Evolutionary conservation across 768 basidiomycete species (phyloP).

Genomic region (Phaeotremella skinneri): DNA sequence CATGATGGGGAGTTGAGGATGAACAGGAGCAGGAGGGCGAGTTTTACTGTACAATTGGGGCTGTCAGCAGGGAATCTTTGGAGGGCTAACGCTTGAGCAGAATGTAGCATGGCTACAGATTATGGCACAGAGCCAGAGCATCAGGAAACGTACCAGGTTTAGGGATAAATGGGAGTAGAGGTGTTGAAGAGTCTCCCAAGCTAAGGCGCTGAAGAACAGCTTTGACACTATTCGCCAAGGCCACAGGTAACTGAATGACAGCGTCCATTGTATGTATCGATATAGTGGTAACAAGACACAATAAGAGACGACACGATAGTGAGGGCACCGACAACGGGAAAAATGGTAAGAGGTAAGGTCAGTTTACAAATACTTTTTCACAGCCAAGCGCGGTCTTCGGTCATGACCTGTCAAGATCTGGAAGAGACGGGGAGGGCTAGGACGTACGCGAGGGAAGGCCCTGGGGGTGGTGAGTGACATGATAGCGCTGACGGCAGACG

Average conservation of each 20-base stretch:
- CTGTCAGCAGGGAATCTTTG: neutral
- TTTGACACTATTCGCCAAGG: neutral
- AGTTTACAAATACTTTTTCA: no score
- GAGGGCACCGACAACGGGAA: no score
- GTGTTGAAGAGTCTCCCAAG: conserved; percentile 14
- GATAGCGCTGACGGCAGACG: no score
- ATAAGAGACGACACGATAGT: no score
- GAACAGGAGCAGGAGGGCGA: conserved; percentile 36
- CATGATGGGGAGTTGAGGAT: conserved; percentile 39
- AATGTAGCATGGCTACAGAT: neutral
- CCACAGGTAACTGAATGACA: neutral
- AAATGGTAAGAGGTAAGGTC: no score
- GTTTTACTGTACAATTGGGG: conserved; percentile 31
- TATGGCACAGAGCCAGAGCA: neutral
- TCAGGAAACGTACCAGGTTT: conserved; percentile 18
- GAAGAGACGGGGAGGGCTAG: no score
- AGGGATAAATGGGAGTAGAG: conserved; percentile 23
- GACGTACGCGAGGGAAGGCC: no score
- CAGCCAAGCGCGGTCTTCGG: no score
- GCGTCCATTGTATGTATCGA: neutral
- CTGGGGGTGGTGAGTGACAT: no score
- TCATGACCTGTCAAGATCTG: no score
- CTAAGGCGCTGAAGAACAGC: neutral
- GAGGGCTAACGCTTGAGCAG: neutral
- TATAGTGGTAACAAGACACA: no score